Evolutionary conservation across 2,329 filamentous ascomycete genomes (phyloP), one percentile per base, ranked within the genome.

Genomic region (Orbilia ellipsospora): DNA sequence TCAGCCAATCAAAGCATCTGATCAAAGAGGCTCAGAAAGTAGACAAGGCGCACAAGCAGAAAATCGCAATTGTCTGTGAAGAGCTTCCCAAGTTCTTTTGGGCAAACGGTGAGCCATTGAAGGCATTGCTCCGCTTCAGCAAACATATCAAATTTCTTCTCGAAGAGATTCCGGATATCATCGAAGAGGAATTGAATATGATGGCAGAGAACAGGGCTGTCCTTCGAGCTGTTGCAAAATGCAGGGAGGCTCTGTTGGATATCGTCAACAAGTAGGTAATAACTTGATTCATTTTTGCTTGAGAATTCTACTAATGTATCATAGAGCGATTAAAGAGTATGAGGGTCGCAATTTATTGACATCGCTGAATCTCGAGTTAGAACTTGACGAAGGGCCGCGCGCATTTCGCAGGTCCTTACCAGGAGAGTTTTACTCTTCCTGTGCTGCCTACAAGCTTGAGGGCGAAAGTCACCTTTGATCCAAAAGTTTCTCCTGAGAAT

Each of bases 51-150:
- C 64, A 69, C 4, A 44, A 57, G 8, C 0, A 56, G 1, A 75
- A 51, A 42, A 45, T 50, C 15, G 7, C 51, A 2, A 40, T 40
- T 1, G 59, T 75, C 26, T n/a, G n/a, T 1, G 26, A n/a, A 1
- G 26, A 55, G 18, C 23, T 75, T 8, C 72, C 72, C n/a, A 69
- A 56, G 12, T 65, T 55, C 28, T 69, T 15, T 45, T 75, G 64
- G 72, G 51, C n/a, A 28, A 64, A 23, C 23, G 31, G 45, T 8
- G 12, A 59, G 3, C 72, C 72, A 12, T 18, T 75, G 8, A 75
- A 44, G 28, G 44, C 13, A n/a, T 1, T 12, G 2, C 16, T 48
- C 13, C 44, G 44, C 44, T 48, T 18, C 44, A 48, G 8, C 16
- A n/a, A 48, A 12, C 8, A 18, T 15, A n/a, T 48, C 13, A 12